Evolutionary conservation across 2,329 filamentous ascomycete genomes (phyloP).

Genomic region (Coleophoma eucalyptorum): DNA sequence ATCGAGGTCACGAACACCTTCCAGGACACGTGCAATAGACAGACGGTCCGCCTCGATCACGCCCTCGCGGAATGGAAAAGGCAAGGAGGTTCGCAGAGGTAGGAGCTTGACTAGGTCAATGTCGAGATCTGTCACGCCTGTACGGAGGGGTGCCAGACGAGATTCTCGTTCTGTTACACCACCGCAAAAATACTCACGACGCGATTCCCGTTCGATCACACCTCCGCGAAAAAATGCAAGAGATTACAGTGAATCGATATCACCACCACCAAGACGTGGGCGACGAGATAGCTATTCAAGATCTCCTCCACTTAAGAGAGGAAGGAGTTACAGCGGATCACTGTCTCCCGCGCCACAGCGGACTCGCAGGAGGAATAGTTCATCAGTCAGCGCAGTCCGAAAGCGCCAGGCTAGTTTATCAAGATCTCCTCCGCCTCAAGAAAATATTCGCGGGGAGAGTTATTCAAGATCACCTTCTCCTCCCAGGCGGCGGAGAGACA

Average conservation of each 20-base stretch:
- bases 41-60: slow-evolving; percentile 16
- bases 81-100: slow-evolving; percentile 14
- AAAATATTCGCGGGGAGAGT: slow-evolving; percentile 5
- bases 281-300: slow-evolving; percentile 14
- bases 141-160: slow-evolving; percentile 9
- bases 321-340: slow-evolving; percentile 9
- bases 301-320: slow-evolving; percentile 15
- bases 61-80: slow-evolving; percentile 11
- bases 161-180: slow-evolving; percentile 16
- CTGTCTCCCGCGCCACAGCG: slow-evolving; percentile 14
- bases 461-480: slow-evolving; percentile 8
- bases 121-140: slow-evolving; percentile 16
- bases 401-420: slow-evolving; percentile 12
- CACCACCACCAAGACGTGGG: slow-evolving; percentile 12
- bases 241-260: slow-evolving; percentile 18
- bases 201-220: slow-evolving; percentile 13
- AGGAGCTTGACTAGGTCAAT: slow-evolving; percentile 23
- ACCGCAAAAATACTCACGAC: slow-evolving; percentile 9
- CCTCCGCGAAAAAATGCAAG: slow-evolving; percentile 14
- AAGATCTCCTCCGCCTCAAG: slow-evolving; percentile 9
- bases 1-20: slow-evolving; percentile 23
- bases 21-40: slow-evolving; percentile 8
- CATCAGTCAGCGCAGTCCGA: slow-evolving; percentile 20
- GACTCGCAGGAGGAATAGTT: slow-evolving; percentile 14
- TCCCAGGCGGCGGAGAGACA: slow-evolving; percentile 11